Conservation (phyloP, 495 filamentous ascomycete genomes). For the Cudoniella acicularis region DNA sequence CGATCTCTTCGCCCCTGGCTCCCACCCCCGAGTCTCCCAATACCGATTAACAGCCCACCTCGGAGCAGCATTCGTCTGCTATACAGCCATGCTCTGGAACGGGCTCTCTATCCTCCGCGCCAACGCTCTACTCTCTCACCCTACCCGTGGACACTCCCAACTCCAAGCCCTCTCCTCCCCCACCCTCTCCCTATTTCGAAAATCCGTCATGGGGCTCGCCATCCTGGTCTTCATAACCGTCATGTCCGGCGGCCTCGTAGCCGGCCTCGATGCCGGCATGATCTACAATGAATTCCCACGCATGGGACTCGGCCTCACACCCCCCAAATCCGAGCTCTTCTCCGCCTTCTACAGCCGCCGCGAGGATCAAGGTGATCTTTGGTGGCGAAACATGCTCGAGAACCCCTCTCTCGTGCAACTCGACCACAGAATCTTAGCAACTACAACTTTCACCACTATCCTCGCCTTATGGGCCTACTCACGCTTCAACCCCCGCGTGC, state of each 20-base stretch:
- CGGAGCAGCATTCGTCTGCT: conserved; percentile 84
- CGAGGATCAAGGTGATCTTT: conserved; percentile 71
- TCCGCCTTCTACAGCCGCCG: conserved; percentile 79
- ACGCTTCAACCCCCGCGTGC: conserved; percentile 57
- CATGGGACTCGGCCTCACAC: conserved; percentile 81
- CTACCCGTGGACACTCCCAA: conserved; percentile 48
- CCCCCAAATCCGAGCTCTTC: conserved; percentile 78
- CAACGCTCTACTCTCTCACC: conserved; percentile 60
- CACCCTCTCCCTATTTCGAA: conserved; percentile 65
- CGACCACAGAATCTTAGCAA: conserved; percentile 90
- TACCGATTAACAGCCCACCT: conserved; percentile 90
- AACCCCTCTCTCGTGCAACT: conserved; percentile 94
- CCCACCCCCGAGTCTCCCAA: conserved; percentile 87
- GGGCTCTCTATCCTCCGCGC: conserved; percentile 80
- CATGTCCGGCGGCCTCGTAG: conserved; percentile 90
- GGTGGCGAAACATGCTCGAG: conserved; percentile 96
- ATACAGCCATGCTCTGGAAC: conserved; percentile 90
- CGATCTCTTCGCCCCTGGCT: conserved; percentile 86
- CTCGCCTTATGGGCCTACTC: conserved; percentile 74
- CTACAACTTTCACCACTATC: conserved; percentile 80
- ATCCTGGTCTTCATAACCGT: conserved; percentile 81
- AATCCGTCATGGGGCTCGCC: conserved; percentile 67
- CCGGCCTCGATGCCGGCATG: conserved; percentile 89
- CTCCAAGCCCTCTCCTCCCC: conserved; percentile 60
- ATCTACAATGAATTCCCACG: conserved; percentile 98